Percentiles rank a stretch among this genome's conserved stretches.
Evolutionary conservation across 225 moss, liverwort and hornwort genomes (phyloP).

Genomic region (Lunularia cruciata): DNA sequence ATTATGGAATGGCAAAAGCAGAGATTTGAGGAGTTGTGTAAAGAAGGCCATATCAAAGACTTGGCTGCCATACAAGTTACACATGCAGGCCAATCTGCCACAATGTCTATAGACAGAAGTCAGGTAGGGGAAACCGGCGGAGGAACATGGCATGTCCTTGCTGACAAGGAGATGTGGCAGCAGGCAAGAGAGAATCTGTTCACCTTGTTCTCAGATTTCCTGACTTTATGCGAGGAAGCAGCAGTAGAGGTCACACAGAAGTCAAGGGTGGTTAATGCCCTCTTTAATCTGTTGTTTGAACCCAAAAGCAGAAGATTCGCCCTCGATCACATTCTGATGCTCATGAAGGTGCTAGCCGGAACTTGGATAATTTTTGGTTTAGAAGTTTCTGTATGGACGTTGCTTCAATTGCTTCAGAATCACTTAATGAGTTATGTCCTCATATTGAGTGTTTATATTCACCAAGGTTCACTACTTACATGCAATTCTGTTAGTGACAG

Average conservation of each 20-base stretch:
- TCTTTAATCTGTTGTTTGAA: constrained; percentile 72
- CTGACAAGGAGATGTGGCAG: constrained; percentile 48
- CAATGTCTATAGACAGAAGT: neutral
- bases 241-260: constrained; percentile 65
- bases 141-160: constrained; percentile 9
- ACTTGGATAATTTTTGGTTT: no score
- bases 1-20: constrained; percentile 69
- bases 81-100: neutral
- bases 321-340: constrained; percentile 61
- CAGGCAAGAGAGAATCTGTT: constrained; percentile 61
- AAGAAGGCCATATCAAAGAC: constrained; percentile 1
- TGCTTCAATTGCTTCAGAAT: no score
- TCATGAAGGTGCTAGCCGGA: constrained; percentile 85
- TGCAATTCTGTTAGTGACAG: constrained; percentile 39
- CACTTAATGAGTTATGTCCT: neutral
- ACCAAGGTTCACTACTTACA: no score
- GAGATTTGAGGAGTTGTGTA: constrained; percentile 27
- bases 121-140: constrained; percentile 9
- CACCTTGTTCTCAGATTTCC: constrained; percentile 64
- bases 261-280: constrained; percentile 59
- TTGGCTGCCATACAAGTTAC: neutral
- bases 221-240: constrained; percentile 60
- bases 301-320: constrained; percentile 56
- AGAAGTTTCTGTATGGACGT: no score
- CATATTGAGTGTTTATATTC: no score